A percentile compares a stretch with the other conserved stretches of the same genome.
Evolutionary conservation across 1,139 yeast genomes (phyloP).

Genomic region (Magnusiomyces sp.): DNA sequence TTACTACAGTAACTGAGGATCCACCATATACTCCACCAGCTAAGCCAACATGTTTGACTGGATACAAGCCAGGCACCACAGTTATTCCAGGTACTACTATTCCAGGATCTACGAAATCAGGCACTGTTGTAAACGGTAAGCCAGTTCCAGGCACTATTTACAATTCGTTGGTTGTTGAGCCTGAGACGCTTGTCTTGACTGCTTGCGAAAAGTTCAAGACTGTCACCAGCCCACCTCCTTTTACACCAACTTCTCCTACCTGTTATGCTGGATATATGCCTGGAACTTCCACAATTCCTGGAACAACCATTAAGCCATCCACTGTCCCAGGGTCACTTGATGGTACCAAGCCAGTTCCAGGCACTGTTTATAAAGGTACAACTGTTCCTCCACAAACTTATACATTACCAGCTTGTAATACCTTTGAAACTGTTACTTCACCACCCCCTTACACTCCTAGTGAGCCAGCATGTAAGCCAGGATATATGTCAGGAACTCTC

Average conservation of each 20-base stretch:
- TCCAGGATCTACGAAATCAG: slow-evolving; percentile 4
- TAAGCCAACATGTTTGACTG: slow-evolving; percentile 1
- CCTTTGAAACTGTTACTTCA: slow-evolving; percentile 5
- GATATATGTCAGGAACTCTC: slow-evolving; percentile 1
- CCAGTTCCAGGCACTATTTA: slow-evolving; percentile 5
- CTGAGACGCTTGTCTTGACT: slow-evolving; percentile 5
- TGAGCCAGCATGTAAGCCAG: neutral
- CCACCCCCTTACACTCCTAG: slow-evolving; percentile 1
- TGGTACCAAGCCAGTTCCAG: slow-evolving; percentile 1
- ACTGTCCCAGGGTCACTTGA: slow-evolving; percentile 3
- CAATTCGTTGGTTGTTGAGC: slow-evolving; percentile 1
- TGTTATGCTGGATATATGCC: slow-evolving; percentile 4
- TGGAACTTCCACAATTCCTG: slow-evolving; percentile 7
- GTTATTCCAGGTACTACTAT: slow-evolving; percentile 7
- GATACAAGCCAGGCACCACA: slow-evolving; percentile 9
- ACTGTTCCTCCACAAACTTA: slow-evolving; percentile 2
- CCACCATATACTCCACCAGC: neutral
- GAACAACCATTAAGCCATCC: slow-evolving; percentile 7
- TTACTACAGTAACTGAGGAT: neutral
- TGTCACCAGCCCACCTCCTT: neutral
- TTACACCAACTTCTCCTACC: slow-evolving; percentile 1
- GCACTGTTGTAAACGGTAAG: slow-evolving; percentile 9
- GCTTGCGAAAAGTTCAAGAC: neutral
- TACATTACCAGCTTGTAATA: slow-evolving; percentile 6
- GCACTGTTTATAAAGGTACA: slow-evolving; percentile 9